A percentile compares a stretch with the other conserved stretches of the same genome.
Conservation (phyloP, 2,329 filamentous ascomycete genomes). For the Ilyonectria destructans region DNA sequence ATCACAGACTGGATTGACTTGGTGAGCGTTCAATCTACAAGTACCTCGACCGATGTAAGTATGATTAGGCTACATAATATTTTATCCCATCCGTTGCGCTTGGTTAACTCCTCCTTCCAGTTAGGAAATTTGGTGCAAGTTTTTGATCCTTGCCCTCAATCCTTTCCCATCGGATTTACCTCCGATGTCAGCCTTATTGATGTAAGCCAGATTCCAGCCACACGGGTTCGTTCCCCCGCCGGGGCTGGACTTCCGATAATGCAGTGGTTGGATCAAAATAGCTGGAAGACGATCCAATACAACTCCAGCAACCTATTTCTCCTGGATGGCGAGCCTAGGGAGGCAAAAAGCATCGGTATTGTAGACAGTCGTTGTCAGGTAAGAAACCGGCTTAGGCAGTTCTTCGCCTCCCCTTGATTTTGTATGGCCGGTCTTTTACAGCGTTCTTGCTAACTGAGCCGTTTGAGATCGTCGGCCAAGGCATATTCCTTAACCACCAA, state of each 20-base stretch:
- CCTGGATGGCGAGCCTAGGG: background rate
- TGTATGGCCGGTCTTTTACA: background rate
- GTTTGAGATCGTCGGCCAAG: background rate
- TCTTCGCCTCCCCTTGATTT: background rate
- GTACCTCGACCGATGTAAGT: background rate
- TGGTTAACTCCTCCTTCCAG: background rate
- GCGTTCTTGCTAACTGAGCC: background rate
- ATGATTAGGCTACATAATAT: background rate
- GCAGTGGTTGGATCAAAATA: background rate
- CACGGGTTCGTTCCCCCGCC: background rate
- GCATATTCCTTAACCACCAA: background rate
- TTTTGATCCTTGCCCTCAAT: background rate
- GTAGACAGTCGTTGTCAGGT: conserved; percentile 12
- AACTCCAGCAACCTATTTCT: conserved; percentile 1
- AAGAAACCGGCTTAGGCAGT: background rate
- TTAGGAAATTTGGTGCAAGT: background rate
- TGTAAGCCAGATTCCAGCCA: background rate
- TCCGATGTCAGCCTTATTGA: conserved; percentile 1
- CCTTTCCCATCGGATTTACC: background rate
- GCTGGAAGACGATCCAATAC: conserved; percentile 11
- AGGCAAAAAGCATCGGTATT: conserved; percentile 8
- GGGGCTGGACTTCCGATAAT: background rate
- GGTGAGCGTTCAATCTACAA: background rate
- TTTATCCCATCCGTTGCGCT: too few species aligned
- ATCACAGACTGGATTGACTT: background rate